Conservation (phyloP, 768 basidiomycete genomes). For the Naganishia randhawae region DNA sequence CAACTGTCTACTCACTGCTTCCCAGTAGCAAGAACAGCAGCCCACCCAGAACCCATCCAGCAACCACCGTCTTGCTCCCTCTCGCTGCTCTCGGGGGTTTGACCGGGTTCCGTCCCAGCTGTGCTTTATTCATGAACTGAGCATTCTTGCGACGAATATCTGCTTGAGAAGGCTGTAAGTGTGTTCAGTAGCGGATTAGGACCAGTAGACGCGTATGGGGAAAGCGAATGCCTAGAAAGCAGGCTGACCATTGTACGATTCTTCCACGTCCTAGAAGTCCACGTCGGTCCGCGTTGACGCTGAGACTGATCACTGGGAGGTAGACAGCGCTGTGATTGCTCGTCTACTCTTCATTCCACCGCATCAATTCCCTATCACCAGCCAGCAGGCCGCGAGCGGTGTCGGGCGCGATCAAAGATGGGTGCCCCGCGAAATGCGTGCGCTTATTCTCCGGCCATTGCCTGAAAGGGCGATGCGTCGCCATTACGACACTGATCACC, state of each 20-base stretch:
- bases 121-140: conserved; percentile 21
- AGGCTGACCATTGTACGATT: neutral
- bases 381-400: too few relatives aligned
- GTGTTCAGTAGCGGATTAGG: neutral
- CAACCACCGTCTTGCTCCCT: conserved; percentile 14
- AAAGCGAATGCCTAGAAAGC: neutral
- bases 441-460: neutral
- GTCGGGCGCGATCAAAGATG: neutral
- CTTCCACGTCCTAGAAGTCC: neutral
- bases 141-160: conserved; percentile 30
- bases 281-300: neutral
- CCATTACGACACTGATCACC: neutral
- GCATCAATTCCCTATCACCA: neutral
- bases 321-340: too few relatives aligned
- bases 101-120: conserved; percentile 21
- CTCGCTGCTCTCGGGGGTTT: conserved; percentile 12
- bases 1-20: conserved; percentile 25
- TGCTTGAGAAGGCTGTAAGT: conserved; percentile 27
- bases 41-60: conserved; percentile 17
- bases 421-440: neutral
- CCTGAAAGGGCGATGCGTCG: neutral
- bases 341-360: neutral
- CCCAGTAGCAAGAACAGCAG: conserved; percentile 27
- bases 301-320: too few relatives aligned
- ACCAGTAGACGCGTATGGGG: neutral